Conservation (phyloP, 306 rosid genomes). For the Sesbania bispinosa region DNA sequence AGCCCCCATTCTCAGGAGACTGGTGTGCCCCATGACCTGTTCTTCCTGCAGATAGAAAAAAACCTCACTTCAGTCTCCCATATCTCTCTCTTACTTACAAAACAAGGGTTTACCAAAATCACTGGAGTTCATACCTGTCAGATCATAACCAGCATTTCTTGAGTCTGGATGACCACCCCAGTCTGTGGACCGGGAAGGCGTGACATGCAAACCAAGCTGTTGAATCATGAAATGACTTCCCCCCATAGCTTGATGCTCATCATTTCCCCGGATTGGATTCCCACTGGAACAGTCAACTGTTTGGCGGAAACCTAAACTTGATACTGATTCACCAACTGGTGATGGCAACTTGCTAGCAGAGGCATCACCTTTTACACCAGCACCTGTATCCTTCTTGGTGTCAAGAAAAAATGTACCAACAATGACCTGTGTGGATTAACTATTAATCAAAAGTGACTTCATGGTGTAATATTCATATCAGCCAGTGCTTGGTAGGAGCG, state of each 20-base stretch:
- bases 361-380: conserved; percentile 59
- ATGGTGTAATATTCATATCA: background rate
- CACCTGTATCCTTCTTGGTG: conserved; percentile 56
- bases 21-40: conserved; percentile 62
- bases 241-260: conserved; percentile 65
- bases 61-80: conserved; percentile 12
- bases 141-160: conserved; percentile 53
- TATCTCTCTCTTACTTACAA: conserved; percentile 7
- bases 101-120: background rate
- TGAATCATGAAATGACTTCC: conserved; percentile 81
- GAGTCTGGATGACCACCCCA: conserved; percentile 69
- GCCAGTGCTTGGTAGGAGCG: conserved; percentile 2
- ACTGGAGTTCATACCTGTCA: conserved; percentile 51
- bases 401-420: conserved; percentile 79
- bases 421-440: conserved; percentile 59
- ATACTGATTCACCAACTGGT: conserved; percentile 47
- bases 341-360: conserved; percentile 69
- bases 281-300: conserved; percentile 58
- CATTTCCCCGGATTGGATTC: conserved; percentile 57
- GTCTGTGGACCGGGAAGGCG: conserved; percentile 56
- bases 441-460: conserved; percentile 12
- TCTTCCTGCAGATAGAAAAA: conserved; percentile 51
- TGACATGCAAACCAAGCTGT: conserved; percentile 58
- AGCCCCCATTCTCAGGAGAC: conserved; percentile 88
- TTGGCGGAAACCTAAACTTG: conserved; percentile 59